A percentile compares a stretch with the other conserved stretches of the same genome.
Conservation (phyloP, 2,329 filamentous ascomycete species). For the Penicillium freii region DNA sequence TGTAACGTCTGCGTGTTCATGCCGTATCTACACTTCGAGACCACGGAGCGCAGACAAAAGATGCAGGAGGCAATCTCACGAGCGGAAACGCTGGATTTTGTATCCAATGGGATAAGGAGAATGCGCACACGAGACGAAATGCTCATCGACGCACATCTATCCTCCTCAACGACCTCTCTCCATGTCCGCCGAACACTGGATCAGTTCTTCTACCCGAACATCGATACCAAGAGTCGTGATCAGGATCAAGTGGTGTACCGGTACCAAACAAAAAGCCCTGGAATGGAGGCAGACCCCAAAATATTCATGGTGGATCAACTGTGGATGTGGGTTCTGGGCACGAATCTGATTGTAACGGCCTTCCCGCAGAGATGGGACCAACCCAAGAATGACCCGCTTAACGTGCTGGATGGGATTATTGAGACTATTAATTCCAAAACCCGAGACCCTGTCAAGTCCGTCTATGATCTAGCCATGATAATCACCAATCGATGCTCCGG, state of each 20-base stretch:
- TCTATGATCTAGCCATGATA: conserved; percentile 62
- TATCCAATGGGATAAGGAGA: conserved; percentile 29
- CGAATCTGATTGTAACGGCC: conserved; percentile 56
- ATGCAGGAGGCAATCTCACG: conserved; percentile 57
- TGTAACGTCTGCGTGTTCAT: conserved; percentile 50
- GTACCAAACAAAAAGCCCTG: conserved; percentile 49
- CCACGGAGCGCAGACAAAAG: conserved; percentile 52
- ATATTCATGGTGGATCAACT: conserved; percentile 69
- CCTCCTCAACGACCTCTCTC: conserved; percentile 37
- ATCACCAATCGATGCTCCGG: conserved; percentile 61
- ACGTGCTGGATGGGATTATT: conserved; percentile 60
- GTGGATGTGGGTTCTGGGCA: conserved; percentile 63
- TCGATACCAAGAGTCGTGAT: conserved; percentile 58
- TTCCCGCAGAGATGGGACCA: conserved; percentile 48
- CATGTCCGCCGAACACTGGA: conserved; percentile 64
- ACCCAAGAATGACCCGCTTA: conserved; percentile 61
- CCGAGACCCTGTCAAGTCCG: conserved; percentile 56
- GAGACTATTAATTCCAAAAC: conserved; percentile 66
- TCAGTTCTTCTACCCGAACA: conserved; percentile 64
- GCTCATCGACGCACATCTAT: conserved; percentile 40
- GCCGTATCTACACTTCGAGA: conserved; percentile 66
- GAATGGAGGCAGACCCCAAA: conserved; percentile 49
- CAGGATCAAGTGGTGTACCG: conserved; percentile 64
- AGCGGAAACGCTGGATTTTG: conserved; percentile 28
- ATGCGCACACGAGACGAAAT: conserved; percentile 33